phyloP scores from a whole-genome alignment of 441 rosid genomes.

The Theobroma grandiflorum region DNA sequence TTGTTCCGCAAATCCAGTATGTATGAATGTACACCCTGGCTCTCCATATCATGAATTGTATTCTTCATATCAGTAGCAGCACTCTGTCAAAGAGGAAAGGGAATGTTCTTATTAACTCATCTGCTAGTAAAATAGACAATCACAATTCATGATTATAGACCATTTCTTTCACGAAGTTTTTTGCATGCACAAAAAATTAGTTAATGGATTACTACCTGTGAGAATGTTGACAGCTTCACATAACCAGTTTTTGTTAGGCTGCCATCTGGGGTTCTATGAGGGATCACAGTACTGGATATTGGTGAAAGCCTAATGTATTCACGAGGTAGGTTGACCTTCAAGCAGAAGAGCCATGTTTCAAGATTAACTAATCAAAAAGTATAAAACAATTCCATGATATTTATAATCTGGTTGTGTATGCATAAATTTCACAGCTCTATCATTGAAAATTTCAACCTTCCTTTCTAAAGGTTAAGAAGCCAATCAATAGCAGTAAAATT shows the following conservation, averaged over 20 bases:
- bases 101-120: conserved; percentile 14
- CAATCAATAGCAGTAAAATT: background rate
- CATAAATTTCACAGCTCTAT: background rate
- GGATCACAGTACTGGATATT: conserved; percentile 79
- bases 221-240: conserved; percentile 77
- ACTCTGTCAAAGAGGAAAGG: conserved; percentile 52
- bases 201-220: conserved; percentile 58
- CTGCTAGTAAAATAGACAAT: background rate
- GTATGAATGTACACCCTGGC: conserved; percentile 74
- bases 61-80: conserved; percentile 83
- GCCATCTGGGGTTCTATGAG: conserved; percentile 77
- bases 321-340: conserved; percentile 78
- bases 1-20: conserved; percentile 89
- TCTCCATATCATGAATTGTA: conserved; percentile 81
- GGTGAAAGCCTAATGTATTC: conserved; percentile 84
- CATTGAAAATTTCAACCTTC: background rate
- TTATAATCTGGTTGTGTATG: conserved; percentile 1
- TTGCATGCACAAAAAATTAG: background rate
- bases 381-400: background rate
- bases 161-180: background rate
- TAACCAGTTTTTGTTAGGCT: conserved; percentile 75
- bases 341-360: conserved; percentile 19
- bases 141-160: conserved; percentile 11
- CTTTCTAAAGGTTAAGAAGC: conserved; percentile 2
- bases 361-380: conserved; percentile 24